phyloP scores from a whole-genome alignment of 441 rosid genomes.

The Dalechampia spathulata region DNA sequence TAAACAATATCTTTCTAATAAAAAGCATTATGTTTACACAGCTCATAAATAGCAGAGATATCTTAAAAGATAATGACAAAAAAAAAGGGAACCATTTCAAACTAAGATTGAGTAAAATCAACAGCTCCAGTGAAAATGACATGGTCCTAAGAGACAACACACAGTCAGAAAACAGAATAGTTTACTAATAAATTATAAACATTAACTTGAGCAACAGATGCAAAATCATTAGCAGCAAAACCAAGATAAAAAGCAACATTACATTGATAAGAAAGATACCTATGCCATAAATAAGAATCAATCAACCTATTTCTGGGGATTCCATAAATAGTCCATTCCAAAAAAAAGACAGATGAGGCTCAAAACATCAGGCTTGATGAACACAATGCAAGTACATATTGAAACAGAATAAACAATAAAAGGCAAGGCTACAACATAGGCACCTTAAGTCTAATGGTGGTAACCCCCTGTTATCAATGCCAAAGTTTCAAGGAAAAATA shows the following conservation, averaged over 20 bases:
- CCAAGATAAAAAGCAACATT: background rate
- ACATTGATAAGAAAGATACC: background rate
- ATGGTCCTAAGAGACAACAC: background rate
- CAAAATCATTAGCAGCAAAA: background rate
- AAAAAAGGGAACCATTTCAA: background rate
- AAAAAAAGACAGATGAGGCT: too few relatives aligned
- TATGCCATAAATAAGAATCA: too few relatives aligned
- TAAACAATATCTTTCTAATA: too few relatives aligned
- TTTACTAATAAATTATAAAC: background rate
- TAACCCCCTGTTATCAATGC: background rate
- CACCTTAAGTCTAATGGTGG: background rate
- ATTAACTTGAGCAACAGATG: background rate
- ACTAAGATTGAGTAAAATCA: background rate
- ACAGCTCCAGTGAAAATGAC: background rate
- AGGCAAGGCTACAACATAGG: background rate
- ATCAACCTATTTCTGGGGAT: too few relatives aligned
- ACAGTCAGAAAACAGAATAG: background rate
- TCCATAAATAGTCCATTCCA: too few relatives aligned
- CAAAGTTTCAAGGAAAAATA: slow-evolving; percentile 13
- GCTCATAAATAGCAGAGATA: background rate
- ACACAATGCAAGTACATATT: too few relatives aligned
- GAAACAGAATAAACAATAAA: too few relatives aligned
- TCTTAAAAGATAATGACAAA: background rate
- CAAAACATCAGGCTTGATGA: too few relatives aligned
- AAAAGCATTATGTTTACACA: background rate